Percentiles rank a stretch among this genome's conserved stretches.
Evolutionary conservation across 1,139 yeast species (phyloP).

Genomic region (Entelexis paramagnoliae): DNA sequence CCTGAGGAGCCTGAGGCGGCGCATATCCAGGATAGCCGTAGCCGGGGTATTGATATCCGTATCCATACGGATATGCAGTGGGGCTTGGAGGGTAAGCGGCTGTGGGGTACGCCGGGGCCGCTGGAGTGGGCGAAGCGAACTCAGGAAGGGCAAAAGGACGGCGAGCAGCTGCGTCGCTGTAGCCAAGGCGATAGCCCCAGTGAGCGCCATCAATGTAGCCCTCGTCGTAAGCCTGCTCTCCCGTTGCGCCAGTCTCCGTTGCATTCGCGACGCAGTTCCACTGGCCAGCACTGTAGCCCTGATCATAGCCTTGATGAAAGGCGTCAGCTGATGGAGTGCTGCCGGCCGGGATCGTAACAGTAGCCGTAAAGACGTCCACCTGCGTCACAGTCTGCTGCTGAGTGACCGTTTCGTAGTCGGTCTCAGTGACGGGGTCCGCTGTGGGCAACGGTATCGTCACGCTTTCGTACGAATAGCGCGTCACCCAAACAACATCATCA

Average conservation of each 20-base stretch:
- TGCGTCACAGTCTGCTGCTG: not conserved
- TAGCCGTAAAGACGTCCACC: not conserved
- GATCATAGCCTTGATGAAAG: slow-evolving; percentile 9
- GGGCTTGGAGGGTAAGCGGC: not conserved
- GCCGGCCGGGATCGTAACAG: slow-evolving; percentile 1
- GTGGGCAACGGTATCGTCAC: slow-evolving; percentile 4
- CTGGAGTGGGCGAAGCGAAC: not conserved
- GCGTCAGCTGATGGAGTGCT: not conserved
- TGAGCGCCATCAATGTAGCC: slow-evolving; percentile 16
- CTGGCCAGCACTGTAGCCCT: slow-evolving; percentile 7
- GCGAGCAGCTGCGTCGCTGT: slow-evolving; percentile 10
- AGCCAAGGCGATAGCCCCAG: slow-evolving; percentile 17
- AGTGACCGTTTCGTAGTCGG: not conserved
- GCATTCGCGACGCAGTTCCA: not conserved
- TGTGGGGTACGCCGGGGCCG: not conserved
- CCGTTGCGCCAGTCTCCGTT: not conserved
- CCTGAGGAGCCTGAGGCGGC: not conserved
- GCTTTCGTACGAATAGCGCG: not conserved
- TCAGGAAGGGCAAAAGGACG: slow-evolving; percentile 6
- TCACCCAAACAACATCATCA: slow-evolving; percentile 10
- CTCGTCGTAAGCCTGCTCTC: not conserved
- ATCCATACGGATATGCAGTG: not conserved
- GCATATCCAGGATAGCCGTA: not conserved
- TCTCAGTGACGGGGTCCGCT: not conserved
- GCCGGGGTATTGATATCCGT: not conserved